Conservation (phyloP, 768 basidiomycete species). For the Russula olivacea region DNA sequence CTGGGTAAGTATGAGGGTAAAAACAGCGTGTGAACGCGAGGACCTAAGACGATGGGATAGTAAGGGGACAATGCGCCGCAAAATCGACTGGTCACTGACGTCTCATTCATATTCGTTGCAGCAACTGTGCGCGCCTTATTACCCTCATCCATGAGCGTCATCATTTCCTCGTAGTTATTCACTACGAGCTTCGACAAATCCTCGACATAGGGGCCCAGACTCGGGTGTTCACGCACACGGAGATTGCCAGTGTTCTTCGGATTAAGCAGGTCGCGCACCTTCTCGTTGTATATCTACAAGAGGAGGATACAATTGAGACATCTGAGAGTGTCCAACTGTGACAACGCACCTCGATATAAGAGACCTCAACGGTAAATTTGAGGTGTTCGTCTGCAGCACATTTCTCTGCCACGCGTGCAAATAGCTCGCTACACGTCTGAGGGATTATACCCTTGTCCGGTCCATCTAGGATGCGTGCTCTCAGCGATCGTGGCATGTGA, state of each 20-base stretch:
- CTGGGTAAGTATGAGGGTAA: slow-evolving; percentile 91
- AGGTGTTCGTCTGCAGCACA: slow-evolving; percentile 58
- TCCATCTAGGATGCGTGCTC: slow-evolving; percentile 51
- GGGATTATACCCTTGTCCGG: slow-evolving; percentile 97
- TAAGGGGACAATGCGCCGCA: background rate
- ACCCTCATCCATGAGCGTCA: slow-evolving; percentile 99
- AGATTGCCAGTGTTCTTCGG: slow-evolving; percentile 96
- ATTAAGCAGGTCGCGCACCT: slow-evolving; percentile 95
- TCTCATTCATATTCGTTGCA: slow-evolving; percentile 99
- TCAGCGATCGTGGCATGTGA: slow-evolving; percentile 4
- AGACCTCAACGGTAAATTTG: slow-evolving; percentile 92
- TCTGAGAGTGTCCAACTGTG: background rate
- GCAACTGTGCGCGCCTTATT: slow-evolving; percentile 98
- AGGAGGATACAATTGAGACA: background rate
- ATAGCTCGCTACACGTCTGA: slow-evolving; percentile 89
- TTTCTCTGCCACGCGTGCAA: slow-evolving; percentile 70
- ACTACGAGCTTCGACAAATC: slow-evolving; percentile 93
- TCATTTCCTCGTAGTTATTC: slow-evolving; percentile 90
- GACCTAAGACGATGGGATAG: slow-evolving; percentile 44
- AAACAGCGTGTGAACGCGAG: slow-evolving; percentile 96
- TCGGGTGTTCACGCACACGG: slow-evolving; percentile 95
- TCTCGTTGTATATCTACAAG: slow-evolving; percentile 90
- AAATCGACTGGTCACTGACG: slow-evolving; percentile 37
- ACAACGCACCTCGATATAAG: slow-evolving; percentile 81
- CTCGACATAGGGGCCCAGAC: slow-evolving; percentile 96